Evolutionary conservation across 129 eudicot genomes (phyloP), one percentile per base, ranked within the genome.

Genomic region (Kitagawia praeruptora): DNA sequence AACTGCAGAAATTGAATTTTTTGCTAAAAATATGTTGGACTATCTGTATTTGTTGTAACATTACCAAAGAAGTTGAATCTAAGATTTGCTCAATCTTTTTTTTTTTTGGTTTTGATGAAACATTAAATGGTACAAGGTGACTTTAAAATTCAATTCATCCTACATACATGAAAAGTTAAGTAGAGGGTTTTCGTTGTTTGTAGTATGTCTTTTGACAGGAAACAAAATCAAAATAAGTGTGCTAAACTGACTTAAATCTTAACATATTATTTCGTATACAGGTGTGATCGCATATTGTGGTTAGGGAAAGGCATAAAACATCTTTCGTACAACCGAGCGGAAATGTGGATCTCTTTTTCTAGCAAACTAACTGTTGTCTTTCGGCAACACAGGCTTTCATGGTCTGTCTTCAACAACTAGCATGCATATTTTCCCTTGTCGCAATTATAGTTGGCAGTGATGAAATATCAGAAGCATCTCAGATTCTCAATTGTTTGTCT

Each of bases 231-330:
- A 51, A 15, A 1, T 49, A 49, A 5, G 5, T 14, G 21, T 48
- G 19, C 16, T 48, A 48, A 4, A 15, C 56, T 51, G n/a, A 53
- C 23, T 21, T 19, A 53, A 53, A n/a, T 9, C 9, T 21, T 2
- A n/a, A 9, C 14, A 61, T 2, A 0, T 21, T 3, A 31, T 14
- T 66, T 15, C 12, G 6, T 67, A 58, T 76, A 80, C 91, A 95
- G 98, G 98, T 96, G 99, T 80, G 99, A 96, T 83, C 89, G 99
- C 34, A 89, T 96, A 80, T 77, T 96, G 67, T 96, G 99, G 99
- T 80, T 84, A n/a, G 99, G 99, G 31, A 92, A 87, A 83, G 93
- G 99, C 63, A 89, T 96, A 64, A 92, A 86, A 80, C 99, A 96
- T 75, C 93, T 90, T 3, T 87, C 82, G 21, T 96, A 96, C 82